Evolutionary conservation across 106 monocot species (phyloP).

Genomic region (Platanthera zijinensis): DNA sequence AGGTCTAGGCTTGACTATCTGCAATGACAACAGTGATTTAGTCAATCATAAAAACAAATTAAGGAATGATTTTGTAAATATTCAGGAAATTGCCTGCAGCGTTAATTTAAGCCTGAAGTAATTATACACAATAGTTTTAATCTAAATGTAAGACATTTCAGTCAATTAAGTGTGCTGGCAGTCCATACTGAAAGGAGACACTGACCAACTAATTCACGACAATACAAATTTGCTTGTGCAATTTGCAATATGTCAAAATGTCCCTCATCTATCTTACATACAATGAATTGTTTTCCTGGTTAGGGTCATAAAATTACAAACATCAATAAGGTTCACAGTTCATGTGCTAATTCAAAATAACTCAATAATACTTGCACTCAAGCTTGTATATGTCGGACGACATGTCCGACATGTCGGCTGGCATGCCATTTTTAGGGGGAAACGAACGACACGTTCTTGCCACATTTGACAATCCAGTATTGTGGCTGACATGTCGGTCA

Average conservation of each 20-base stretch:
- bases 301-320: neutral
- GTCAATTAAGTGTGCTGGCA: neutral
- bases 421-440: no score
- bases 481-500: no score
- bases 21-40: slow-evolving; percentile 1
- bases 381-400: no score
- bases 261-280: neutral
- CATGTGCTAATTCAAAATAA: neutral
- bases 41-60: neutral
- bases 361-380: neutral
- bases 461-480: no score
- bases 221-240: neutral
- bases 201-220: neutral
- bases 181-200: neutral
- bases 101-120: neutral
- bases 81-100: neutral
- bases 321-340: neutral
- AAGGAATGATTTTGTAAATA: neutral
- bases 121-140: neutral
- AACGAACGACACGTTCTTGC: no score
- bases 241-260: neutral
- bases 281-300: neutral
- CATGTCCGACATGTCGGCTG: no score
- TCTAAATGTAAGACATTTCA: neutral
- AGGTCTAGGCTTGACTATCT: slow-evolving; percentile 88